Evolutionary conservation across 768 basidiomycete species (phyloP).

Genomic region (Leccinum ochraceum): DNA sequence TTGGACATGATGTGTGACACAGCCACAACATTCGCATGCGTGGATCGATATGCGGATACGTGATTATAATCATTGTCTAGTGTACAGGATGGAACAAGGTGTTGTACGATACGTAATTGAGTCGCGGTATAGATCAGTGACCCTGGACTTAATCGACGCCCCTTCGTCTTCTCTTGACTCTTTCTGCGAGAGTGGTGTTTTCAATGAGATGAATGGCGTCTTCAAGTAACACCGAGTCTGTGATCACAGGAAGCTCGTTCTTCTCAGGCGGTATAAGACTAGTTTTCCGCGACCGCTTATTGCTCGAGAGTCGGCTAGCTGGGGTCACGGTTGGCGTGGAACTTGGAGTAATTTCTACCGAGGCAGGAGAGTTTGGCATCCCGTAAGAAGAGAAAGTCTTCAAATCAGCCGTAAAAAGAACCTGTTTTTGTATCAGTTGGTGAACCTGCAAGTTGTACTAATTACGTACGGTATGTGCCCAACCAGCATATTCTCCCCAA

Average conservation of each 20-base stretch:
- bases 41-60: too few species aligned
- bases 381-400: conserved; percentile 67
- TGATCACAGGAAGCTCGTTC: conserved; percentile 14
- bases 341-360: conserved; percentile 10
- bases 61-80: too few species aligned
- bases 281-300: conserved; percentile 32
- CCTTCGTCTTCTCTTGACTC: conserved; percentile 44
- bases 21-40: conserved; percentile 13
- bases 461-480: conserved; percentile 77
- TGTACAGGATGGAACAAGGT: background rate
- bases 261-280: background rate
- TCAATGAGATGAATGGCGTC: background rate
- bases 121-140: background rate
- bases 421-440: conserved; percentile 38
- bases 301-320: conserved; percentile 34
- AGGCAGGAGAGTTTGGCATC: conserved; percentile 30
- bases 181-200: conserved; percentile 37
- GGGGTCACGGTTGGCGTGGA: conserved; percentile 35
- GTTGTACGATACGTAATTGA: background rate
- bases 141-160: conserved; percentile 1
- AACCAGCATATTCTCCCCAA: conserved; percentile 89
- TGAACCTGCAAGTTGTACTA: background rate
- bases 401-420: conserved; percentile 74
- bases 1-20: conserved; percentile 31
- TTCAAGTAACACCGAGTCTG: background rate